Percentiles rank a stretch among this genome's conserved stretches.
Conservation (phyloP, 2,329 filamentous ascomycete species). For the Helotiales sp. region DNA sequence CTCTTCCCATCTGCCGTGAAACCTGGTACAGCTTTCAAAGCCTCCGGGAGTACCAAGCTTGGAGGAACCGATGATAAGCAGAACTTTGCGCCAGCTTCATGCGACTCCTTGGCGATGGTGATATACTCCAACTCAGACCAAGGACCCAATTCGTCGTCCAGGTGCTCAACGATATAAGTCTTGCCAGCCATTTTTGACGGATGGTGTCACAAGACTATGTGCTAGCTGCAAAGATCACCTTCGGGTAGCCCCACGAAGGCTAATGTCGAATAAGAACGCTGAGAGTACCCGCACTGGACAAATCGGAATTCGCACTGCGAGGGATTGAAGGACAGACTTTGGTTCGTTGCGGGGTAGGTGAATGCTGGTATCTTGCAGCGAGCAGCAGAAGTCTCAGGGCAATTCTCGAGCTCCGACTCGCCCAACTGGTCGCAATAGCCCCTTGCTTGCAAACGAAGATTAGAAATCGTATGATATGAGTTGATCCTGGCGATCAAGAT, state of each 20-base stretch:
- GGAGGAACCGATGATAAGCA: conserved; percentile 78
- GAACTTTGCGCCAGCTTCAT: conserved; percentile 66
- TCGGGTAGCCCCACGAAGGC: not conserved
- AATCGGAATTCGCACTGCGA: conserved; percentile 23
- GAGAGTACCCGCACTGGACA: conserved; percentile 4
- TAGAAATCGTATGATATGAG: conserved; percentile 12
- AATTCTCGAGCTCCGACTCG: conserved; percentile 23
- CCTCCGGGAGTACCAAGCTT: conserved; percentile 63
- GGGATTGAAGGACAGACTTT: conserved; percentile 4
- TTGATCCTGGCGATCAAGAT: not conserved
- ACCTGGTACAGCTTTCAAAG: conserved; percentile 54
- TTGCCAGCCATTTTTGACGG: conserved; percentile 50
- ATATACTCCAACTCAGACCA: conserved; percentile 96
- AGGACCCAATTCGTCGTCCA: conserved; percentile 88
- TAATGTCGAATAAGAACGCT: not conserved
- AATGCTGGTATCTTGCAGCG: not conserved
- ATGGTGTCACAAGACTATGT: not conserved
- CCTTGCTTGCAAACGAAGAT: not conserved
- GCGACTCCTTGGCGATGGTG: conserved; percentile 80
- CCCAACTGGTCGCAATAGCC: conserved; percentile 2
- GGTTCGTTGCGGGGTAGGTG: conserved; percentile 27
- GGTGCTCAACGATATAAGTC: conserved; percentile 93
- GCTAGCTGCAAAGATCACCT: not conserved
- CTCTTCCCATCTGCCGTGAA: conserved; percentile 73
- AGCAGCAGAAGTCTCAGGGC: not conserved